Evolutionary conservation across 2,329 filamentous ascomycete genomes (phyloP).

Genomic region (Colletotrichum somersetense): DNA sequence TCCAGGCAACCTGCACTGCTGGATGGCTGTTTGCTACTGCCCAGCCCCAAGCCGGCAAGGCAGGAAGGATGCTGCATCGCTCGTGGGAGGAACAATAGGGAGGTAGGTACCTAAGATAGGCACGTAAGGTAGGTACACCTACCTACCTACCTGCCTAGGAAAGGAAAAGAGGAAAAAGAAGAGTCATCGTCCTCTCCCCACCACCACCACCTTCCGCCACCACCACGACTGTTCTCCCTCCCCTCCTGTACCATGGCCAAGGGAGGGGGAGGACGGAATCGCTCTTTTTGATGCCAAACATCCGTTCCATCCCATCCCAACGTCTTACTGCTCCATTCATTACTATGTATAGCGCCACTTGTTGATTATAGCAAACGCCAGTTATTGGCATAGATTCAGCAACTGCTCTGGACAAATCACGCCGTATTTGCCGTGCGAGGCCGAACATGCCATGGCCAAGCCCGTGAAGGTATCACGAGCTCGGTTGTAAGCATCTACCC

Average conservation of each 20-base stretch:
- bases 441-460: constrained; percentile 21
- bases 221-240: constrained; percentile 15
- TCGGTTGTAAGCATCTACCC: constrained; percentile 9
- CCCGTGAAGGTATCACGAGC: constrained; percentile 38
- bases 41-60: constrained; percentile 36
- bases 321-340: constrained; percentile 4
- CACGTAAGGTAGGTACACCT: too few species aligned
- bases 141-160: not conserved
- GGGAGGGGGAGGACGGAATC: not conserved
- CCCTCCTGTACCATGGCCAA: not conserved
- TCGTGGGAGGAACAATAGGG: constrained; percentile 1
- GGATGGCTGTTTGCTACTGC: constrained; percentile 38
- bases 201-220: constrained; percentile 25
- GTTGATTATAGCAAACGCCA: constrained; percentile 3
- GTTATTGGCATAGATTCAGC: constrained; percentile 1
- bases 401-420: constrained; percentile 15
- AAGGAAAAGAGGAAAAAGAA: constrained; percentile 5
- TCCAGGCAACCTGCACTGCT: constrained; percentile 30
- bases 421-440: constrained; percentile 14
- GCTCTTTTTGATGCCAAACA: constrained; percentile 2
- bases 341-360: not conserved
- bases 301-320: constrained; percentile 13
- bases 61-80: constrained; percentile 16
- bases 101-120: too few species aligned
- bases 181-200: constrained; percentile 17